Conservation (phyloP, 2,329 filamentous ascomycete species). For the Exophiala dermatitidis region DNA sequence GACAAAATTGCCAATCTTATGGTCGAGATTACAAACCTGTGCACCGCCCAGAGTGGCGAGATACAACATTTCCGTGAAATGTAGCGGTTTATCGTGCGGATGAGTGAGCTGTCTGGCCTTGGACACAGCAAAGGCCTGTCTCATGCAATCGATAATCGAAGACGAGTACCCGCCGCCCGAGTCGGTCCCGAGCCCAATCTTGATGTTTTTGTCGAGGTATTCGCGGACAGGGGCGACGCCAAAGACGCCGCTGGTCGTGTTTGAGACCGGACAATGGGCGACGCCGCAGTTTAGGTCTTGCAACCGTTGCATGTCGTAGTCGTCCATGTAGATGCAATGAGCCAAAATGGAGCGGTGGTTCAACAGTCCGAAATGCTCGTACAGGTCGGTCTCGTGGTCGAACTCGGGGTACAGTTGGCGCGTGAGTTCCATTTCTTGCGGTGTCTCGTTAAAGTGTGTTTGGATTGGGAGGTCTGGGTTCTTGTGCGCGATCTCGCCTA, state of each 20-base stretch:
- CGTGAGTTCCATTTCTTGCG: slow-evolving; percentile 50
- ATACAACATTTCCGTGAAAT: slow-evolving; percentile 47
- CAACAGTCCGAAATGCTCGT: slow-evolving; percentile 49
- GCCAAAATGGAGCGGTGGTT: slow-evolving; percentile 50
- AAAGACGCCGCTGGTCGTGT: slow-evolving; percentile 54
- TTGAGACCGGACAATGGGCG: slow-evolving; percentile 41
- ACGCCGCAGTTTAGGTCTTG: slow-evolving; percentile 45
- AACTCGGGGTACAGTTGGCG: slow-evolving; percentile 48
- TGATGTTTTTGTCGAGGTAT: slow-evolving; percentile 49
- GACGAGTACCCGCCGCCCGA: slow-evolving; percentile 53
- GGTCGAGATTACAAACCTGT: slow-evolving; percentile 48
- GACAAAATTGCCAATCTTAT: slow-evolving; percentile 32
- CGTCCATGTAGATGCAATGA: slow-evolving; percentile 56
- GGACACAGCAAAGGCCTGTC: slow-evolving; percentile 46
- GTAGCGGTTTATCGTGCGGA: slow-evolving; percentile 6
- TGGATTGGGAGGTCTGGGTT: slow-evolving; percentile 49
- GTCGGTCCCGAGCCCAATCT: slow-evolving; percentile 56
- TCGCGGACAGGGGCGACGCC: slow-evolving; percentile 36
- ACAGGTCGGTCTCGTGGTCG: slow-evolving; percentile 50
- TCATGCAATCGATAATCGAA: slow-evolving; percentile 52
- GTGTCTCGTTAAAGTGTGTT: slow-evolving; percentile 58
- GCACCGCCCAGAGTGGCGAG: slow-evolving; percentile 58
- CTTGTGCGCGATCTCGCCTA: slow-evolving; percentile 46
- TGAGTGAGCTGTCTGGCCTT: slow-evolving; percentile 7
- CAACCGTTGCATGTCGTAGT: slow-evolving; percentile 41